phyloP scores from a whole-genome alignment of 2,329 filamentous ascomycete species.

The Seiridium cupressi region DNA sequence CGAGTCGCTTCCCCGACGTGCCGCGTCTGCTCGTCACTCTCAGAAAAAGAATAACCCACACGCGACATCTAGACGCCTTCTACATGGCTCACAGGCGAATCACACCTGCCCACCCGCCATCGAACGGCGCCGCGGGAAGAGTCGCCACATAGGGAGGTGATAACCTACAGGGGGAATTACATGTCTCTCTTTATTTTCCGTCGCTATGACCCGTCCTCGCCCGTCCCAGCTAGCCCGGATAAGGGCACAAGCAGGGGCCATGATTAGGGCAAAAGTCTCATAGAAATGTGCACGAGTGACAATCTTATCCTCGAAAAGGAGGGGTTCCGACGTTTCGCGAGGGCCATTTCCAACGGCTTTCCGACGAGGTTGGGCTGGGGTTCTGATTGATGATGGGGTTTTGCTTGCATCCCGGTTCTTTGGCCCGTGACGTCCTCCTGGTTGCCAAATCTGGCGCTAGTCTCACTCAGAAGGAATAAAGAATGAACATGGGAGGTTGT shows the following conservation, averaged over 20 bases:
- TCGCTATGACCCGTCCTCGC: background rate
- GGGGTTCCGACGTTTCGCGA: background rate
- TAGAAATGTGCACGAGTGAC: background rate
- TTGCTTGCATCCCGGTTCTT: background rate
- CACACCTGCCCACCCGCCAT: background rate
- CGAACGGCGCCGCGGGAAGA: background rate
- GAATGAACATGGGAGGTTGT: background rate
- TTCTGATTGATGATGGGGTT: background rate
- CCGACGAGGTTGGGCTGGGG: background rate
- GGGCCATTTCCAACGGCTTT: background rate
- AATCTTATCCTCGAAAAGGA: background rate
- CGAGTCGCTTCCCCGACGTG: background rate
- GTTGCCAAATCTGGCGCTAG: slow-evolving; percentile 4
- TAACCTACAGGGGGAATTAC: background rate
- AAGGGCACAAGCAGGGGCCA: slow-evolving; percentile 3
- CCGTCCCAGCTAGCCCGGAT: background rate
- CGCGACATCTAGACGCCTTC: background rate
- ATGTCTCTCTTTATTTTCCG: slow-evolving; percentile 1
- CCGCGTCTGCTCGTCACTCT: background rate
- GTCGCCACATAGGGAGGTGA: slow-evolving; percentile 2
- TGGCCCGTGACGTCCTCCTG: slow-evolving; percentile 2
- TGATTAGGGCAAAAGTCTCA: background rate
- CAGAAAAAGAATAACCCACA: background rate
- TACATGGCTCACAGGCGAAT: background rate
- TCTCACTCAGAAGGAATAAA: background rate